Evolutionary conservation across 345 rosid genomes (phyloP), one percentile per base, ranked within the genome.

Genomic region (Salix purpurea): DNA sequence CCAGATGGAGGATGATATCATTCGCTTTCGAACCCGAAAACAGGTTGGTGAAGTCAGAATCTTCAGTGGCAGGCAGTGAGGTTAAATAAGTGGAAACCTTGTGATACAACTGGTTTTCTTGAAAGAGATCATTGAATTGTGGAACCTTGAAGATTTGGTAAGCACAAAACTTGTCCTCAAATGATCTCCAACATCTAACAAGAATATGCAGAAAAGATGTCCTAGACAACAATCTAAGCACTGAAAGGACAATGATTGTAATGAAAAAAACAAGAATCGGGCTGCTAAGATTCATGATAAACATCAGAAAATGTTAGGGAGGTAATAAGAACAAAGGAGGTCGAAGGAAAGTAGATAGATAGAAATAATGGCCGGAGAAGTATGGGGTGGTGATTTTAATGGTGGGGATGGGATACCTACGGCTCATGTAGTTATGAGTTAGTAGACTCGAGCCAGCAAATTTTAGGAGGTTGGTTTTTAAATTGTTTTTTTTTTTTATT

Each of bases 1-100:
- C 83, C 3, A 72, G 83, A 50, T 48, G 75, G 73, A 80, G 83
- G 56, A 67, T 36, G 68, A 80, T 80, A 61, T 80, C 83, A 30
- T 71, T 71, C 32, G 65, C 36, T 44, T 75, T 76, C 1, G 83
- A 68, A 7, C 83, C 83, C 2, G 83, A 80, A 23, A 76, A 72
- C 14, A 80, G 73, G 69, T 75, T 75, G 52, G 76, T 76, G 79
- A 67, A 71, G 44, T 71, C 69, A 19, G 79, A 52, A 32, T 76
- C 79, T 46, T 76, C 79, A 14, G 65, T 67, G 46, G 72, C 48
- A 3, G 78, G 76, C 72, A 80, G 75, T 37, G 83, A 80, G 28
- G 30, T 46, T 14, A 80, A 78, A 21, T 80, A 80, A 36, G 79
- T 32, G 18, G 74, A 71, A 71, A 80, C 73, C 62, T 52, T 71